These are phyloP conservation scores for Botrytis deweyae DNA, from an alignment of 2,329 filamentous ascomycete genomes.

Conservation along the genomic window DNA sequence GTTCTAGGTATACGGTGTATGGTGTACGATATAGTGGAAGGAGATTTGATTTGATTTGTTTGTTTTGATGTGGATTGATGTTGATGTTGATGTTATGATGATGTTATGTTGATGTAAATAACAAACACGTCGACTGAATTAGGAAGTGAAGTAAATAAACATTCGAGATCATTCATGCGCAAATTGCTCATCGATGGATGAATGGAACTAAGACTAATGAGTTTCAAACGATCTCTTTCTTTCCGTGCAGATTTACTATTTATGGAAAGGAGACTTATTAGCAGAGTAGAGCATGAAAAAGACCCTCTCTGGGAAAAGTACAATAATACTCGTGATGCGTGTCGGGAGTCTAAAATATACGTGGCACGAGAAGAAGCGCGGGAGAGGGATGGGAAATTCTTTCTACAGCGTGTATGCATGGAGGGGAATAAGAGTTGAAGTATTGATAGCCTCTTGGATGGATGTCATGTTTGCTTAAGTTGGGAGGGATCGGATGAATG, in stretches of 20 bases:
- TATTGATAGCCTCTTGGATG: background rate
- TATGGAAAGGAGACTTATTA: no score
- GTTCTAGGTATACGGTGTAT: background rate
- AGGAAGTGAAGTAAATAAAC: background rate
- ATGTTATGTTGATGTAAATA: background rate
- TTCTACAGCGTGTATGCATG: constrained; percentile 5
- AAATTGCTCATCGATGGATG: background rate
- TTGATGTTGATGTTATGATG: background rate
- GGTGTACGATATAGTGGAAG: background rate
- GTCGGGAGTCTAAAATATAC: background rate
- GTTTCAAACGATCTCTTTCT: background rate
- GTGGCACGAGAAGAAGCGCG: background rate
- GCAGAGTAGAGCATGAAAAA: background rate
- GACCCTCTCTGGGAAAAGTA: background rate
- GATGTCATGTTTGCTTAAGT: background rate
- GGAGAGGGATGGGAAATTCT: background rate
- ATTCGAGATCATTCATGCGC: background rate
- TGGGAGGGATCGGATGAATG: background rate
- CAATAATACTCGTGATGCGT: background rate
- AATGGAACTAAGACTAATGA: background rate
- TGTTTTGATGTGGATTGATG: constrained; percentile 1
- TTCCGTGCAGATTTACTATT: background rate
- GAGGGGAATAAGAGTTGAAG: background rate
- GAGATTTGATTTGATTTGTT: background rate
- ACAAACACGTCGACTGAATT: background rate